phyloP scores from a whole-genome alignment of 2,329 filamentous ascomycete genomes.

The Ambrosiella xylebori region DNA sequence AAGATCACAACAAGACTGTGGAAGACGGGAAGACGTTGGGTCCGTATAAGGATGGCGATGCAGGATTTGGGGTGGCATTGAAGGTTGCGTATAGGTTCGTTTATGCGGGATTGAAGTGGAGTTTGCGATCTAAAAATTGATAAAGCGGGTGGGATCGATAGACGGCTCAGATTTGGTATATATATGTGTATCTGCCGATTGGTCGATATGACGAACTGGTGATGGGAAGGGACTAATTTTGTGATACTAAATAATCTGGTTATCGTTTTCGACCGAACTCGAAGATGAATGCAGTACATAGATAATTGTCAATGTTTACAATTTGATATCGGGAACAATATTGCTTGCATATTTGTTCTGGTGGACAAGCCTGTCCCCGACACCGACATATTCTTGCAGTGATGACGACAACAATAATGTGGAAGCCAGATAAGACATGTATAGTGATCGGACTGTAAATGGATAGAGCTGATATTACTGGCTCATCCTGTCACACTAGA shows the following conservation, averaged over 20 bases:
- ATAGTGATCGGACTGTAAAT: not conserved
- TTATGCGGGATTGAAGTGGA: not conserved
- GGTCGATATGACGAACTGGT: not conserved
- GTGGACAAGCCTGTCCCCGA: not conserved
- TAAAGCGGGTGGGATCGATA: not conserved
- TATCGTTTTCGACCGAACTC: too few relatives aligned
- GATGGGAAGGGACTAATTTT: not conserved
- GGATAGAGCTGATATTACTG: not conserved
- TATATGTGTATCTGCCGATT: not conserved
- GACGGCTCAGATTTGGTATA: too few relatives aligned
- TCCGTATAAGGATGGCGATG: not conserved
- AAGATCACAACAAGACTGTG: too few relatives aligned
- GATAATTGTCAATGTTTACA: not conserved
- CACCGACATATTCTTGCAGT: not conserved
- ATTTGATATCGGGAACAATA: not conserved
- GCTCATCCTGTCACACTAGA: not conserved
- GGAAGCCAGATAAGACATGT: not conserved
- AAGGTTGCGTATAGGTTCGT: not conserved
- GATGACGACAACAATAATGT: not conserved
- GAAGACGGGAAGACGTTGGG: not conserved
- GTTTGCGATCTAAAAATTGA: not conserved
- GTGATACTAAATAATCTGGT: too few relatives aligned
- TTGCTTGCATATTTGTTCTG: too few relatives aligned
- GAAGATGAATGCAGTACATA: not conserved
- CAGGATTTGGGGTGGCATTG: not conserved